phyloP scores from a whole-genome alignment of 2,329 filamentous ascomycete species.

The Monosporascus sp. region DNA sequence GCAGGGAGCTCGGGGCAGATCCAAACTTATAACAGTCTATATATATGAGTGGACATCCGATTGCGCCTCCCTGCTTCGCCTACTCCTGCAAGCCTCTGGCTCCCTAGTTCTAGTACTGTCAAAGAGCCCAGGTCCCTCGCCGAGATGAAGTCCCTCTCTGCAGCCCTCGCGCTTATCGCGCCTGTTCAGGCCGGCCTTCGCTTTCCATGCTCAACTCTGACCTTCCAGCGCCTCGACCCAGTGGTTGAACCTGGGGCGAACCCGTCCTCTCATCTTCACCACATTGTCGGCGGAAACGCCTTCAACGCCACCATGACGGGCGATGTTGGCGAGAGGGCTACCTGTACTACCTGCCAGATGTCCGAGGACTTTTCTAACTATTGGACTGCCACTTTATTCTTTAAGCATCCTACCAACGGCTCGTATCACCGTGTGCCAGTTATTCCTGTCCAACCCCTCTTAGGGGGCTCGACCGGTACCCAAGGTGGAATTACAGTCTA shows the following conservation, averaged over 20 bases:
- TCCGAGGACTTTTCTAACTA: slow-evolving; percentile 20
- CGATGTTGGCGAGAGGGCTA: slow-evolving; percentile 8
- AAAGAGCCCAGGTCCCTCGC: not conserved
- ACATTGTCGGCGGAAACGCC: slow-evolving; percentile 14
- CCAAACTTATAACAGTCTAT: slow-evolving; percentile 1
- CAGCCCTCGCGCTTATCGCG: slow-evolving; percentile 5
- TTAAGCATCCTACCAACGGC: slow-evolving; percentile 21
- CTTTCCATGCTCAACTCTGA: slow-evolving; percentile 12
- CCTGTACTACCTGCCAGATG: slow-evolving; percentile 21
- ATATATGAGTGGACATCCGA: slow-evolving; percentile 3
- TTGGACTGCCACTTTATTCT: slow-evolving; percentile 17
- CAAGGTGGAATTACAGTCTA: slow-evolving; percentile 22
- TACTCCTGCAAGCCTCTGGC: slow-evolving; percentile 2
- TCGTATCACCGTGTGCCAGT: slow-evolving; percentile 21
- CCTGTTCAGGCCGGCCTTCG: slow-evolving; percentile 11
- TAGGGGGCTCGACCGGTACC: slow-evolving; percentile 15
- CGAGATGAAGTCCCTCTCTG: slow-evolving; percentile 7
- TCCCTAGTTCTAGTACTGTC: slow-evolving; percentile 2
- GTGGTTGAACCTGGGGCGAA: slow-evolving; percentile 9
- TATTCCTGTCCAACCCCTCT: slow-evolving; percentile 18
- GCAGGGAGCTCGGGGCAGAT: no score
- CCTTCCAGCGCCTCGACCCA: slow-evolving; percentile 13
- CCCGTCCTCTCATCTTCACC: slow-evolving; percentile 13
- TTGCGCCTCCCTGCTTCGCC: not conserved
- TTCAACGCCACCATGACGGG: slow-evolving; percentile 10